Evolutionary conservation across 257 asterid genomes (phyloP).

Genomic region (Capsicum chinense): DNA sequence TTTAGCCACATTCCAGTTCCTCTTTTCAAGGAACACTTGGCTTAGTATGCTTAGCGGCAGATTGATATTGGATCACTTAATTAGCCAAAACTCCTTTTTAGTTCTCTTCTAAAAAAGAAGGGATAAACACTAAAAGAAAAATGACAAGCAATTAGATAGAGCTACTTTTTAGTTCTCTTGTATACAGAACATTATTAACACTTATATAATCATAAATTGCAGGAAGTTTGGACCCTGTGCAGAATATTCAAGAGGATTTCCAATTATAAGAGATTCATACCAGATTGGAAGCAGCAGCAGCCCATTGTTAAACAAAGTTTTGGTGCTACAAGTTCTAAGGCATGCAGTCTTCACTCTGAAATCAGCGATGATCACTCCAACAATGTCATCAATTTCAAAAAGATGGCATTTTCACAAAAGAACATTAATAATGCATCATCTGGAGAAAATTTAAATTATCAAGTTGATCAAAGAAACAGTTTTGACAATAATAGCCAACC

Average conservation of each 20-base stretch:
- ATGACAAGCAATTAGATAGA: not conserved
- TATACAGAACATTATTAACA: not conserved
- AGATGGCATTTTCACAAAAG: not conserved
- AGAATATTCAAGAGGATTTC: conserved; percentile 32
- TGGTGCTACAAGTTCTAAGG: conserved; percentile 18
- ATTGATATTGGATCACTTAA: not conserved
- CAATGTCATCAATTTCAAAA: not conserved
- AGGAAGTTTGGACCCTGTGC: conserved; percentile 37
- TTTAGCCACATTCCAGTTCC: not conserved
- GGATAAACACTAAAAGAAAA: not conserved
- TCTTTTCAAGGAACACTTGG: not conserved
- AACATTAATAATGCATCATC: not conserved
- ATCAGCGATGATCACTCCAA: not conserved
- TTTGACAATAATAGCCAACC: not conserved
- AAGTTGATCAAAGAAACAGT: not conserved
- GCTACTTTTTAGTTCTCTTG: not conserved
- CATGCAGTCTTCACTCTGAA: conserved; percentile 26
- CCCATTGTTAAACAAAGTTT: not conserved
- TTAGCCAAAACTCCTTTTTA: not conserved
- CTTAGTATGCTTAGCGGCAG: not conserved
- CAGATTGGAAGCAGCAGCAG: conserved; percentile 27
- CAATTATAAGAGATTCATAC: conserved; percentile 36
- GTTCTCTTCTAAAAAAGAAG: not conserved
- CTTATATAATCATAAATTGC: not conserved
- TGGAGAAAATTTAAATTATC: not conserved